Evolutionary conservation across 2,329 filamentous ascomycete genomes (phyloP), one percentile per base, ranked within the genome.

Genomic region (Dendryphion nanum): DNA sequence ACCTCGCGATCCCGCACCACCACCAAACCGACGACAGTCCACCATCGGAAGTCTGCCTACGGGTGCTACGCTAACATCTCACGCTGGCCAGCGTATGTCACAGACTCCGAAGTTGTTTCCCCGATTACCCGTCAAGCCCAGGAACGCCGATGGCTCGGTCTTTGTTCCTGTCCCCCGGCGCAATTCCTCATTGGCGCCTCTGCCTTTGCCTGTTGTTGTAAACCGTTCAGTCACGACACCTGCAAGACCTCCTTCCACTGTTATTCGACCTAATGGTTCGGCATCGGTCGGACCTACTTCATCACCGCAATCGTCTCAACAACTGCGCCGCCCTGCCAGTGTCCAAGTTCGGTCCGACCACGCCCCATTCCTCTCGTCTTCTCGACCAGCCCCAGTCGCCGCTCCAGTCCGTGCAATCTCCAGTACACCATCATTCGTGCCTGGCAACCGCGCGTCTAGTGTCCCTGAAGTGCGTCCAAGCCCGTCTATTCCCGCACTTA

Each of bases 261-360:
- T 26, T 8, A 8, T 10, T 26, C 10, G 23, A 8, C n/a, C n/a
- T 26, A n/a, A 8, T 26, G 10, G 10, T 26, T 26, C 23, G n/a
- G 23, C 10, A 10, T 8, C n/a, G 10, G n/a, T 10, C 23, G n/a
- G 23, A 26, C 10, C 23, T 10, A 8, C 23, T 26, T 26, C 3
- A 30, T 45, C 52, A 3, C 37, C 45, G 31, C 10, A 37, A n/a
- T 23, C 47, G 34, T 37, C 52, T 10, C 56, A 61, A 32, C 41
- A 49, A 5, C 57, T 72, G 14, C 62, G 64, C 30, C 65, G 70
- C 14, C 70, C 70, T 10, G 59, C 59, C 13, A 72, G 68, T 19
- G 61, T 74, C 21, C 70, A 73, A 44, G 63, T 73, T 30, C 63
- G 67, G 18, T 57, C 69, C 7, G 57, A 66, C 30, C 63, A 55